These are phyloP conservation scores for Penicillium verrucosum DNA, from an alignment of 2,329 filamentous ascomycete genomes.

Conservation along the genomic window DNA sequence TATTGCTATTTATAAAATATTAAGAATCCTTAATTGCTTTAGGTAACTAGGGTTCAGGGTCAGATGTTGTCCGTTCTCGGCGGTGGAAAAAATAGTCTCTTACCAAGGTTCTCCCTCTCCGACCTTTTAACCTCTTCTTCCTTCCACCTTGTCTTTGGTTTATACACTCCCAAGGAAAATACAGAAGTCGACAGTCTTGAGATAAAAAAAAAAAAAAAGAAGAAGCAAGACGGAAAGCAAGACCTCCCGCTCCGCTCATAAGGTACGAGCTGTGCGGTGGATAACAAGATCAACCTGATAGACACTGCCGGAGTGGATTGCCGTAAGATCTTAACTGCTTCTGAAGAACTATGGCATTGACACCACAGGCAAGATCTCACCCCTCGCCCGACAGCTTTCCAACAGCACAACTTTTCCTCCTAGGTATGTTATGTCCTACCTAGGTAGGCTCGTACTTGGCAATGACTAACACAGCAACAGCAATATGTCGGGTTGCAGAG, in stretches of 20 bases:
- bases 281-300: conserved; percentile 1
- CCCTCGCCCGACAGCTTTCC: conserved; percentile 71
- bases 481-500: conserved; percentile 87
- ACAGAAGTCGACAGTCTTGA: neutral
- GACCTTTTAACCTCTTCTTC: neutral
- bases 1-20: neutral
- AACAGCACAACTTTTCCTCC: conserved; percentile 73
- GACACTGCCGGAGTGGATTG: conserved; percentile 28
- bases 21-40: neutral
- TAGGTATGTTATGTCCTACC: conserved; percentile 58
- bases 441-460: neutral
- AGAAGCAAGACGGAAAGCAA: neutral
- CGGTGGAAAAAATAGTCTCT: neutral
- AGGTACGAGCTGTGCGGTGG: neutral
- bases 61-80: neutral
- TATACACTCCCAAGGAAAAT: no score
- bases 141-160: neutral
- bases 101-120: neutral
- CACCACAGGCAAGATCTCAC: conserved; percentile 53
- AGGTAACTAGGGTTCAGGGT: neutral
- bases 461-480: conserved; percentile 44
- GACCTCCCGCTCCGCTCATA: neutral
- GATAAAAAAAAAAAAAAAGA: neutral
- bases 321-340: conserved; percentile 53
- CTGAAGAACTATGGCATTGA: conserved; percentile 58